These are phyloP conservation scores for Conoideocrella luteorostrata DNA, from an alignment of 2,329 filamentous ascomycete genomes.

Conservation along the genomic window DNA sequence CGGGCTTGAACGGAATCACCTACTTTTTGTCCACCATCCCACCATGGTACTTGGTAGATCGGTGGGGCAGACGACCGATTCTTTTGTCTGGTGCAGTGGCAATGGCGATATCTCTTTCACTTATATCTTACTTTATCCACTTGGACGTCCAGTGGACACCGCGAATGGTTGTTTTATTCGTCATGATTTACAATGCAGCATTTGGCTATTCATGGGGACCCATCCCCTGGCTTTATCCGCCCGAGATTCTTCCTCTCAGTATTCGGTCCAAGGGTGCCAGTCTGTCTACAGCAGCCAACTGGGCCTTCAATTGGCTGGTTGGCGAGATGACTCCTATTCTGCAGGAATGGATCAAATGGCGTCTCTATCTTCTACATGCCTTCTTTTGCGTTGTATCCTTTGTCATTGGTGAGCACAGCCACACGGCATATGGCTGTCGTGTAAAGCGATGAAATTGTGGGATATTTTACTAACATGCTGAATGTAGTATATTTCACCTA, in stretches of 20 bases:
- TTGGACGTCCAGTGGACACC: slow-evolving; percentile 75
- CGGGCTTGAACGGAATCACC: slow-evolving; percentile 84
- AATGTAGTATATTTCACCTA: slow-evolving; percentile 87
- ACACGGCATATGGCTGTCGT: too few species aligned
- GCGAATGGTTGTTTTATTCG: slow-evolving; percentile 81
- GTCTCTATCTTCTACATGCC: slow-evolving; percentile 88
- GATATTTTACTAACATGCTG: slow-evolving; percentile 11
- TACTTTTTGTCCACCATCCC: slow-evolving; percentile 90
- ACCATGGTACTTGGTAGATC: slow-evolving; percentile 94
- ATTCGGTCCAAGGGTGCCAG: slow-evolving; percentile 96
- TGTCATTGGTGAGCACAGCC: slow-evolving; percentile 82
- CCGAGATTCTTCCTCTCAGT: slow-evolving; percentile 94
- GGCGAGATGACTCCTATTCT: slow-evolving; percentile 91
- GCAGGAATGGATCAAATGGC: slow-evolving; percentile 88
- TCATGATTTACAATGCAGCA: slow-evolving; percentile 97
- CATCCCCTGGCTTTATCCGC: slow-evolving; percentile 96
- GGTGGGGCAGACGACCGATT: slow-evolving; percentile 83
- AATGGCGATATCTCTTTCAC: slow-evolving; percentile 81
- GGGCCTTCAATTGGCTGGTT: slow-evolving; percentile 97
- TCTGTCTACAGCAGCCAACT: slow-evolving; percentile 92
- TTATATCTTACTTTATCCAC: slow-evolving; percentile 93
- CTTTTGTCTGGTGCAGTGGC: slow-evolving; percentile 81
- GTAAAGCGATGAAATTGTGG: too few species aligned
- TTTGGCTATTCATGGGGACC: slow-evolving; percentile 96
- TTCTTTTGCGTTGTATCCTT: slow-evolving; percentile 97